Percentiles rank a stretch among this genome's conserved stretches.
These are phyloP conservation scores for Prunus armeniaca DNA, from an alignment of 306 rosid genomes.

Conservation along the genomic window DNA sequence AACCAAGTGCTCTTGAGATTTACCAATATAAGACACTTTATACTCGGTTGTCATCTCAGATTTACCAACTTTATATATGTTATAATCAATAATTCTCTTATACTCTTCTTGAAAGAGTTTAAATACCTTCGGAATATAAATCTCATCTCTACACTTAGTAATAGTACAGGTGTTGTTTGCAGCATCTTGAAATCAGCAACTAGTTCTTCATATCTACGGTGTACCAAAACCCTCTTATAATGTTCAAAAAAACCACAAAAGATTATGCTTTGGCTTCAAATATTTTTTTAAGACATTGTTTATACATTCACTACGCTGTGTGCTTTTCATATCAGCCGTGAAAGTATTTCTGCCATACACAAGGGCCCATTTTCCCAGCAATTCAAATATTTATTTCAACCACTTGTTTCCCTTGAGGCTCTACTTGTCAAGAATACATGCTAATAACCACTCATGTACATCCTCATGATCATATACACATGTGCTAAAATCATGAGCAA, in stretches of 20 bases:
- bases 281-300: constrained; percentile 3
- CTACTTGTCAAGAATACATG: constrained; percentile 10
- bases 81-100: background rate
- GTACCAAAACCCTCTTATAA: background rate
- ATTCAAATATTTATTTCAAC: background rate
- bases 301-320: background rate
- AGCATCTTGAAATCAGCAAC: background rate
- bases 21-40: background rate
- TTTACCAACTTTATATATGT: background rate
- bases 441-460: background rate
- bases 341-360: background rate
- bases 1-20: background rate
- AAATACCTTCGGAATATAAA: background rate
- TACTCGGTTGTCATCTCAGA: background rate
- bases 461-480: constrained; percentile 1
- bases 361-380: background rate
- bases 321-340: background rate
- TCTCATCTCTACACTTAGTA: no score
- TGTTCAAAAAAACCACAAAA: background rate
- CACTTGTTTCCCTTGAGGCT: background rate
- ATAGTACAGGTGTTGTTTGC: background rate
- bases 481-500: background rate
- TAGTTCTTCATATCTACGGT: background rate
- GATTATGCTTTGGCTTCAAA: background rate
- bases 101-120: constrained; percentile 1